phyloP scores from a whole-genome alignment of 306 rosid species.

The Oemleria cerasiformis region DNA sequence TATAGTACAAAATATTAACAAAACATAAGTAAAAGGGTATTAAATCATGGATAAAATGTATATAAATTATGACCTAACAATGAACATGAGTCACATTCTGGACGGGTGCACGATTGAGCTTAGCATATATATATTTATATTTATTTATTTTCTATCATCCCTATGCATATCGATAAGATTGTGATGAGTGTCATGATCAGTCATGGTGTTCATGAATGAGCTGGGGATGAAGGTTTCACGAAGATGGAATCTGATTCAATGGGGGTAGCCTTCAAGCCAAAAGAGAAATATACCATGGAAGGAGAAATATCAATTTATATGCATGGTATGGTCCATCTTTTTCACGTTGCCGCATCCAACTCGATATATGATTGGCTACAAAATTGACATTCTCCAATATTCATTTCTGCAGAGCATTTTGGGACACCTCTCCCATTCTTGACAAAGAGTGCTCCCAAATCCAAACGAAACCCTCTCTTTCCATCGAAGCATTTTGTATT shows the following conservation, averaged over 20 bases:
- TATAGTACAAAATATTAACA: too few relatives aligned
- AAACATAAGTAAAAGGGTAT: too few relatives aligned
- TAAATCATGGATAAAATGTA: too few relatives aligned
- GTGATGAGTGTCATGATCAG: background rate
- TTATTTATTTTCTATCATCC: background rate
- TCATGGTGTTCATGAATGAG: too few relatives aligned
- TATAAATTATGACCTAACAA: too few relatives aligned
- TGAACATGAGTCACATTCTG: too few relatives aligned
- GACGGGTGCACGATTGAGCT: too few relatives aligned
- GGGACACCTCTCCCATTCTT: background rate
- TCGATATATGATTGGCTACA: slow-evolving; percentile 21
- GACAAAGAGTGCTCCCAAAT: slow-evolving; percentile 20
- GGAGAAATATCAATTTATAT: background rate
- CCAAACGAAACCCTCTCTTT: background rate
- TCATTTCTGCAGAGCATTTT: slow-evolving; percentile 19
- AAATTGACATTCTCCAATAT: slow-evolving; percentile 28
- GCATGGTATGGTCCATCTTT: slow-evolving; percentile 24
- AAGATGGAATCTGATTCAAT: slow-evolving; percentile 34
- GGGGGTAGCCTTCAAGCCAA: slow-evolving; percentile 31
- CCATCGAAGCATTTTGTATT: background rate
- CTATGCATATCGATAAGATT: background rate
- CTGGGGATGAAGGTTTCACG: background rate
- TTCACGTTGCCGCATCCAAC: slow-evolving; percentile 50
- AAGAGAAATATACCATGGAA: slow-evolving; percentile 15
- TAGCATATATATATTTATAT: background rate